Conservation (phyloP, 352 stramenopile genomes). For the Globisporangium acanthophoron region DNA sequence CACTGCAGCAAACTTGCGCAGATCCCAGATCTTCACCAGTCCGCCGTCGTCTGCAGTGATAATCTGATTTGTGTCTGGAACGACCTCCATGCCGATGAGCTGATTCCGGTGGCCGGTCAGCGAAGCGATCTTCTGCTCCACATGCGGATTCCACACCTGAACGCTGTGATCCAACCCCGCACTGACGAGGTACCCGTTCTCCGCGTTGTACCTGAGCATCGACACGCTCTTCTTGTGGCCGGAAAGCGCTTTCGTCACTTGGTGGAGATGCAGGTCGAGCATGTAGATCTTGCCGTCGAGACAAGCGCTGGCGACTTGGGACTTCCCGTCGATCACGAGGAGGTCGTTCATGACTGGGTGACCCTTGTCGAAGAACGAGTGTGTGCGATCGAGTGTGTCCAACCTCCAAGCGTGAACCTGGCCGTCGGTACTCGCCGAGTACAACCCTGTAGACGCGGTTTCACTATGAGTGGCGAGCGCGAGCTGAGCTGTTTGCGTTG, state of each 20-base stretch:
- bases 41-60: constrained; percentile 50
- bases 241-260: constrained; percentile 23
- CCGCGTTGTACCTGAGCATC: constrained; percentile 33
- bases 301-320: constrained; percentile 28
- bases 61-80: constrained; percentile 35
- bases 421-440: constrained; percentile 30
- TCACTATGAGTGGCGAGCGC: constrained; percentile 20
- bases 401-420: constrained; percentile 45
- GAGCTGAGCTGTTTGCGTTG: constrained; percentile 29
- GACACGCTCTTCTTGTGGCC: constrained; percentile 41
- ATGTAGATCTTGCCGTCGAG: constrained; percentile 61
- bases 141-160: constrained; percentile 57
- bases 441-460: constrained; percentile 14
- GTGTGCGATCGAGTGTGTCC: constrained; percentile 18
- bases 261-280: constrained; percentile 28
- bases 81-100: constrained; percentile 45
- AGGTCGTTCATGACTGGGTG: constrained; percentile 36
- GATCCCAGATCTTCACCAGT: constrained; percentile 48
- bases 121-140: constrained; percentile 48
- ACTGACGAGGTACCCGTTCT: constrained; percentile 53
- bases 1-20: constrained; percentile 38
- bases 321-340: constrained; percentile 26
- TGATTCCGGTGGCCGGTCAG: constrained; percentile 37
- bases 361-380: constrained; percentile 34
- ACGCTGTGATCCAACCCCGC: constrained; percentile 46